These are phyloP conservation scores for Nelumbo lutea DNA, from an alignment of 164 flowering plant species.

Conservation along the genomic window DNA sequence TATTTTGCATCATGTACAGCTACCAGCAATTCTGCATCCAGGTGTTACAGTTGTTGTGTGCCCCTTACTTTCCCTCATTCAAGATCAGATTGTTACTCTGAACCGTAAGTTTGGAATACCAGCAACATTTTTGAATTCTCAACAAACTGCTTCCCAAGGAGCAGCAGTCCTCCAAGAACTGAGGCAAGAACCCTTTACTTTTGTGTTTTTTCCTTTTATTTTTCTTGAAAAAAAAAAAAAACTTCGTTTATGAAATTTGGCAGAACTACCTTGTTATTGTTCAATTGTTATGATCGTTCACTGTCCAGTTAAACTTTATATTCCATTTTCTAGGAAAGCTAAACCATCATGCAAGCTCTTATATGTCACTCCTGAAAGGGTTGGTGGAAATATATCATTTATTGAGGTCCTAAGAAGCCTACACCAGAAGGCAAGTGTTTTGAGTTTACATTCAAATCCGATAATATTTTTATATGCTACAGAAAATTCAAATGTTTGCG, in stretches of 20 bases:
- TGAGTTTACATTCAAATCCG: neutral
- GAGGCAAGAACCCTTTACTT: constrained; percentile 42
- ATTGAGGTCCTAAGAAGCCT: constrained; percentile 53
- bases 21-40: constrained; percentile 79
- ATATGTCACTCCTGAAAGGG: constrained; percentile 95
- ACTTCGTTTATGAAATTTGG: neutral
- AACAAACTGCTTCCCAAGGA: constrained; percentile 76
- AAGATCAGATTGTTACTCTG: constrained; percentile 85
- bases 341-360: constrained; percentile 91
- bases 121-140: constrained; percentile 91
- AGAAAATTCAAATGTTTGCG: neutral
- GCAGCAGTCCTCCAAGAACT: constrained; percentile 73
- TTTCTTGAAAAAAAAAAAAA: neutral
- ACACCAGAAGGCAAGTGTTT: constrained; percentile 55
- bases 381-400: constrained; percentile 72
- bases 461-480: neutral
- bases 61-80: constrained; percentile 92
- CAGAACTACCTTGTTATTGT: neutral
- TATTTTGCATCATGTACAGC: constrained; percentile 42
- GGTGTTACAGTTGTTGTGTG: constrained; percentile 86
- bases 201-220: neutral
- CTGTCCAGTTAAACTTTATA: neutral
- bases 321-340: constrained; percentile 45
- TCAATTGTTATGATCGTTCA: neutral
- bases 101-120: constrained; percentile 84